A percentile compares a stretch with the other conserved stretches of the same genome.
phyloP scores from a whole-genome alignment of 2,329 filamentous ascomycete genomes.

The Stagonosporopsis cucurbitacearum region DNA sequence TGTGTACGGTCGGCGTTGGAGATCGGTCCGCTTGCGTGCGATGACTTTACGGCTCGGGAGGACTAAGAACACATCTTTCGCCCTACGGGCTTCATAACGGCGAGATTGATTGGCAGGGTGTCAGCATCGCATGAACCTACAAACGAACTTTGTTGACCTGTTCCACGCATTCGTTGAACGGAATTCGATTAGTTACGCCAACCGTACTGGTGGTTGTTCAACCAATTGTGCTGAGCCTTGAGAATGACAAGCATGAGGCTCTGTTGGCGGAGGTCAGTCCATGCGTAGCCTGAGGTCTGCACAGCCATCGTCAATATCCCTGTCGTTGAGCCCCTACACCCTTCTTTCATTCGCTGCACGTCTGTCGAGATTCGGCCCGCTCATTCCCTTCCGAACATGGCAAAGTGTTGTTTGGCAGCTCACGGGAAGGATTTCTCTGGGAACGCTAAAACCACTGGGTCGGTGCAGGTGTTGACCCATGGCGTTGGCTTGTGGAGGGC shows the following conservation, averaged over 20 bases:
- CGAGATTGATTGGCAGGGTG: conserved; percentile 13
- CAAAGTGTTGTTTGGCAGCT: conserved; percentile 8
- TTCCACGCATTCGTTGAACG: not conserved
- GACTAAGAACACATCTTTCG: conserved; percentile 14
- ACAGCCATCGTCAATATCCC: conserved; percentile 2
- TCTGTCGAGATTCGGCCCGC: conserved; percentile 2
- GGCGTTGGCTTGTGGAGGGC: conserved; percentile 12
- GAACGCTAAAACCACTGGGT: conserved; percentile 19
- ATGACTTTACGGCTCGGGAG: conserved; percentile 1
- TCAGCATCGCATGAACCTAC: conserved; percentile 12
- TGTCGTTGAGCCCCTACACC: not conserved
- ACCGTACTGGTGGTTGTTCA: not conserved
- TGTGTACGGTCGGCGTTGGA: conserved; percentile 1
- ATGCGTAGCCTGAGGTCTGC: conserved; percentile 6
- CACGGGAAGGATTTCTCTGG: conserved; percentile 13
- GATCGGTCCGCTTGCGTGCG: conserved; percentile 9
- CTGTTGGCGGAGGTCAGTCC: conserved; percentile 24
- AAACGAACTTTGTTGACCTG: conserved; percentile 7
- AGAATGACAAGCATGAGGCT: conserved; percentile 25
- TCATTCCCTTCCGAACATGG: conserved; percentile 7
- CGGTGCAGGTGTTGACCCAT: conserved; percentile 10
- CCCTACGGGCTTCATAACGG: conserved; percentile 3
- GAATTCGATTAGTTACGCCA: not conserved
- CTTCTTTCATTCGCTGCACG: conserved; percentile 8
- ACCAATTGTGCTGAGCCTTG: conserved; percentile 8